Evolutionary conservation across 2,329 filamentous ascomycete genomes (phyloP).

Genomic region (Paracoccidioides lutzii): DNA sequence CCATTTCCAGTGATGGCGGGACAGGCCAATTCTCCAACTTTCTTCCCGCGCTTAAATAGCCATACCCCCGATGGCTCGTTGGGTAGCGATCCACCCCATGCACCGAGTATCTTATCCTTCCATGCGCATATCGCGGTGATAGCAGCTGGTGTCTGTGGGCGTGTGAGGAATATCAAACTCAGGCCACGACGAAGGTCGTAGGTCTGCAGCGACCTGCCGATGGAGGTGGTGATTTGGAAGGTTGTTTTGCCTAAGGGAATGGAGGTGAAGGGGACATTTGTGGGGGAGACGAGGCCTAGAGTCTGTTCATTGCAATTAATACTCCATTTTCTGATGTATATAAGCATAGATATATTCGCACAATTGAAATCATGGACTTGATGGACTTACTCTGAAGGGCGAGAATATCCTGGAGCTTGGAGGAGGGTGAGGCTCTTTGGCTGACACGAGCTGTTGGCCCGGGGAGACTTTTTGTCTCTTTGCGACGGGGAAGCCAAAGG

Average conservation of each 20-base stretch:
- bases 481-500: conserved; percentile 48
- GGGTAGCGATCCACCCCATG: conserved; percentile 57
- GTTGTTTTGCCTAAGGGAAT: conserved; percentile 84
- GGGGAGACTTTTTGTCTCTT: conserved; percentile 61
- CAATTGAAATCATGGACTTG: background rate
- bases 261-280: conserved; percentile 76
- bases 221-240: conserved; percentile 93
- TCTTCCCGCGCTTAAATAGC: conserved; percentile 85
- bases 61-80: conserved; percentile 57
- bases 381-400: conserved; percentile 64
- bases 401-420: conserved; percentile 72
- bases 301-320: conserved; percentile 44
- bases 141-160: conserved; percentile 70
- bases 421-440: conserved; percentile 15
- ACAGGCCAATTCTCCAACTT: conserved; percentile 56
- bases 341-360: conserved; percentile 3
- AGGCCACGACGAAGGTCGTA: conserved; percentile 87
- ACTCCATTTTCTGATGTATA: background rate
- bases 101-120: conserved; percentile 78
- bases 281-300: conserved; percentile 84
- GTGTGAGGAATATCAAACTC: conserved; percentile 83
- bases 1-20: conserved; percentile 42
- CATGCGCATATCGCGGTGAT: conserved; percentile 83
- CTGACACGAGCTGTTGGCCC: conserved; percentile 19
- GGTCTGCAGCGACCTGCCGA: conserved; percentile 80